phyloP scores from a whole-genome alignment of 148 eudicot species.

The Silene latifolia region DNA sequence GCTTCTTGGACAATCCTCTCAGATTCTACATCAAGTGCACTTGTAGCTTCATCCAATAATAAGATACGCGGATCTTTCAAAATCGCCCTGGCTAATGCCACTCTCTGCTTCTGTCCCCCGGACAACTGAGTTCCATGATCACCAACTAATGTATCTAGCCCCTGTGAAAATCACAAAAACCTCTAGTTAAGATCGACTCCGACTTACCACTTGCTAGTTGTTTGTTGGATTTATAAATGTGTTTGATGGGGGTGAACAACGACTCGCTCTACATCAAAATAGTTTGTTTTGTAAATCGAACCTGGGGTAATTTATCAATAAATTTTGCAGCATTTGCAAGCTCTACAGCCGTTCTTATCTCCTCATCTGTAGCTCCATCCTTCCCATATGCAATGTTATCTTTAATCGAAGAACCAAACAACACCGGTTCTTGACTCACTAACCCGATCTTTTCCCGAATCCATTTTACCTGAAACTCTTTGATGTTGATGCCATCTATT shows the following conservation, averaged over 20 bases:
- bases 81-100: slow-evolving; percentile 82
- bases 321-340: slow-evolving; percentile 64
- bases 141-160: slow-evolving; percentile 72
- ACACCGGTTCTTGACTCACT: slow-evolving; percentile 72
- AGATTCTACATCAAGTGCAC: slow-evolving; percentile 85
- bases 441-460: slow-evolving; percentile 62
- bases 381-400: slow-evolving; percentile 70
- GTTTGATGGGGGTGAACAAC: no score
- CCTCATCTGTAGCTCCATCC: slow-evolving; percentile 46
- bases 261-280: no score
- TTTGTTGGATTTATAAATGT: no score
- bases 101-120: slow-evolving; percentile 85
- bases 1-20: slow-evolving; percentile 81
- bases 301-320: slow-evolving; percentile 62
- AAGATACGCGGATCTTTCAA: slow-evolving; percentile 68
- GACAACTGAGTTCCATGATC: slow-evolving; percentile 81
- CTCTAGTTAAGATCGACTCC: no score
- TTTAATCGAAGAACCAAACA: slow-evolving; percentile 53
- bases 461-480: slow-evolving; percentile 61
- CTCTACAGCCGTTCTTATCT: slow-evolving; percentile 57
- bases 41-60: slow-evolving; percentile 86
- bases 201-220: no score
- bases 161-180: slow-evolving; percentile 24
- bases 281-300: slow-evolving; percentile 7
- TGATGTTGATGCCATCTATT: slow-evolving; percentile 59